These are phyloP conservation scores for Volutella citrinella DNA, from an alignment of 2,329 filamentous ascomycete species.

Conservation along the genomic window DNA sequence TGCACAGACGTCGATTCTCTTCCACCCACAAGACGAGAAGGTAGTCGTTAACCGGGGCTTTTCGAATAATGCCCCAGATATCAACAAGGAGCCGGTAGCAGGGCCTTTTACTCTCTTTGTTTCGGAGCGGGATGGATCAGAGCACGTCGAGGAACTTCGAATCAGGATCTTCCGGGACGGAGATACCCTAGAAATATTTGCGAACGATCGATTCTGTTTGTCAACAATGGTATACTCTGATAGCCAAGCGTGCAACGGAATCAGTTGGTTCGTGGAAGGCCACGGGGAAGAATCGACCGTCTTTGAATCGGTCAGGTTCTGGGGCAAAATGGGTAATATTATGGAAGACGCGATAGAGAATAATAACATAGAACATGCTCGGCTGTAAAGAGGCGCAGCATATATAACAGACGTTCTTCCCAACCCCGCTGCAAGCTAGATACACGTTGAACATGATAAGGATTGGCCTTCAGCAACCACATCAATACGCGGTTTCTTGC, in stretches of 20 bases:
- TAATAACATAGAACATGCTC: no score
- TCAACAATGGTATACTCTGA: constrained; percentile 25
- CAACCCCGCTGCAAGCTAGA: no score
- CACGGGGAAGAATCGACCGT: neutral
- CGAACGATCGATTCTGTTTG: constrained; percentile 25
- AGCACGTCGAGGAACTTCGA: constrained; percentile 18
- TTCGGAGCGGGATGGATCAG: constrained; percentile 4
- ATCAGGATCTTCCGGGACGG: constrained; percentile 23
- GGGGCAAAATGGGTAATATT: constrained; percentile 18
- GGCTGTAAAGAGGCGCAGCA: no score
- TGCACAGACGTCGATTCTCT: constrained; percentile 36
- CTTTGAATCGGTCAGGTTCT: constrained; percentile 20
- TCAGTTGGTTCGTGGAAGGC: constrained; percentile 24
- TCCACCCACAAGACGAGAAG: constrained; percentile 35
- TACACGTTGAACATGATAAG: no score
- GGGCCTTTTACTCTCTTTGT: constrained; percentile 47
- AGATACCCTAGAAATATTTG: constrained; percentile 24
- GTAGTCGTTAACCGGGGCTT: constrained; percentile 37
- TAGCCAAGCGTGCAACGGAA: constrained; percentile 8
- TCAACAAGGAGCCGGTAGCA: constrained; percentile 32
- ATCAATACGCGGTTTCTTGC: no score
- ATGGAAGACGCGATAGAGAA: constrained; percentile 10
- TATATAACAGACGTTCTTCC: no score
- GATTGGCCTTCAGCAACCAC: no score
- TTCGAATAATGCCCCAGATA: constrained; percentile 27